Evolutionary conservation across 768 basidiomycete species (phyloP), one percentile per base, ranked within the genome.

Genomic region (Podaxis carcinomalis): DNA sequence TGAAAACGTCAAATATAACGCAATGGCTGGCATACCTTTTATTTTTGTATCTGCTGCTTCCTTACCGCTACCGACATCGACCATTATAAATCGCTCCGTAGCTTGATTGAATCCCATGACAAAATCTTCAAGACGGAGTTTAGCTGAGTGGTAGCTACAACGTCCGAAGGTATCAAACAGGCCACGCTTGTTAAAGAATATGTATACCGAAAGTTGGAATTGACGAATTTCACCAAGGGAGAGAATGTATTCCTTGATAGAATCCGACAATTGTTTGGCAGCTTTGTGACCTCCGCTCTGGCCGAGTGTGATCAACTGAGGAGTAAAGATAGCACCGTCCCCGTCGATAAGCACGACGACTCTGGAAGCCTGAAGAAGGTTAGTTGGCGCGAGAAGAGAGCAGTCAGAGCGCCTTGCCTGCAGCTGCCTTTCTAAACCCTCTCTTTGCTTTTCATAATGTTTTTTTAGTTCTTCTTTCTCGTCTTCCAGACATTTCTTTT

Each of bases 11-110:
- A 56, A 59, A 59, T 40, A 32, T 32, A 46, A 46, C 62, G 27
- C 5, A 49, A 53, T 28, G 37, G 54, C 55, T 40, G 72, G 73
- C 55, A 25, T 65, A 88, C 89, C 86, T 79, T 87, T 88, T 69
- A 90, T 83, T 73, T 90, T 90, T 49, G 84, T 80, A 69, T 90
- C 88, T 25, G 87, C 88, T 4, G 84, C 86, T 77, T 90, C 89
- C 73, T 90, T 90, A 52, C 78, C 83, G 62, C 74, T 75, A 52
- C 89, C 89, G 54, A 87, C 87, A 70, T 90, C 89, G 35, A 88
- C 78, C 74, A 90, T 83, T 54, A 82, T 71, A 69, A 89, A 90
- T 44, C 85, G 80, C 60, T 84, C 83, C 14, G 83, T 75, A 14
- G 88, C 85, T 71, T 87, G 84, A 70, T 88, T 89, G 68, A 90